These are phyloP conservation scores for Aurantiochytrium sp. DNA, from an alignment of 108 stramenopile genomes.

Conservation along the genomic window DNA sequence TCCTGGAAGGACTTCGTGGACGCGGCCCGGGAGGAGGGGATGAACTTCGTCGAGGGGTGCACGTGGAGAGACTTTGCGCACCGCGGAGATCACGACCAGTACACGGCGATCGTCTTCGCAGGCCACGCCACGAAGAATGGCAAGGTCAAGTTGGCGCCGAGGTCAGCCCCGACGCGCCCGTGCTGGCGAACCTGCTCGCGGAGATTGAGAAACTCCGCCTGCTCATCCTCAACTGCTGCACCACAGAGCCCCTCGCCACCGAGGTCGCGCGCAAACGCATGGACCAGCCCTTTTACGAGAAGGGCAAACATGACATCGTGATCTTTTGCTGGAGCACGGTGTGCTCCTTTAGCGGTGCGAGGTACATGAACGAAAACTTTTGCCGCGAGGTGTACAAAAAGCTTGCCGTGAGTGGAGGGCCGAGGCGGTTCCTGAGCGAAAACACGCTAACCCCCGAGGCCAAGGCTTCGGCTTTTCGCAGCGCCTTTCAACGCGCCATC, in stretches of 20 bases:
- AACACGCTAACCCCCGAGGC: background rate
- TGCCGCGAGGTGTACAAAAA: background rate
- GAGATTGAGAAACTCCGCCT: background rate
- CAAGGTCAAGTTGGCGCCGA: background rate
- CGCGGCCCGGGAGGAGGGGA: background rate
- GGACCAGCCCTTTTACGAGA: background rate
- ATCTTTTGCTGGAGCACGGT: conserved; percentile 9
- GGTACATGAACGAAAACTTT: background rate
- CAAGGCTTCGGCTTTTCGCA: background rate
- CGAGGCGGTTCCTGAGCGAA: background rate
- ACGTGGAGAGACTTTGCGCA: background rate
- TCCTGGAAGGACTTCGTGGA: background rate
- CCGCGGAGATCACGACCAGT: background rate
- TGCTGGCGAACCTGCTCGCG: background rate
- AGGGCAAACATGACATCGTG: background rate
- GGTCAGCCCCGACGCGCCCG: background rate
- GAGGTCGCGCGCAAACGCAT: background rate
- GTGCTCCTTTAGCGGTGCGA: background rate
- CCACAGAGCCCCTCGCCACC: background rate
- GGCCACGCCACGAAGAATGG: background rate
- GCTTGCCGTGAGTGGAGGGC: background rate
- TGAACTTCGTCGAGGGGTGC: background rate
- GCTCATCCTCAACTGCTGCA: conserved; percentile 3
- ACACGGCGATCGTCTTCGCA: background rate
- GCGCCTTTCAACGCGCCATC: background rate